Base-by-base conservation (phyloP, 148 eudicot species). In the Chenopodium quinoa region DNA sequence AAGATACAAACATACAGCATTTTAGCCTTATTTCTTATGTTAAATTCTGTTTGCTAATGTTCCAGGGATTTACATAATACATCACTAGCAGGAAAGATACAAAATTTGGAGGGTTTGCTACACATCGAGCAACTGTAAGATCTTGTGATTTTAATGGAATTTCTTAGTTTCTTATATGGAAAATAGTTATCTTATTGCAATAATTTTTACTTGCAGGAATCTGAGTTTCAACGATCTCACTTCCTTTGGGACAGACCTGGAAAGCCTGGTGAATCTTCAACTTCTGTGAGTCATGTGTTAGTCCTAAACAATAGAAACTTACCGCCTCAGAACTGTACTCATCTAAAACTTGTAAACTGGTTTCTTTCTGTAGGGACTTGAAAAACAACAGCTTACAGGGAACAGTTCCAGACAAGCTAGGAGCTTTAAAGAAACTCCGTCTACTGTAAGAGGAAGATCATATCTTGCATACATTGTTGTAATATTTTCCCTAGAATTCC, bases 1-100 rank as follows among this genome's bases (percentile, higher is more conserved):
- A 48, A 7, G 25, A 29, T 46, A 31, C 17, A 34, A n/a, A 48
- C 78, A 60, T 76, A 20, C 20, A 31, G 2, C 54, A 48, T 58
- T 14, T 62, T 9, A 19, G 47, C 20, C 70, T 73, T 47, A 29
- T 34, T 32, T 76, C 48, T 52, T n/a, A 2, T 46, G 17, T 31
- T 40, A 25, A 72, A 77, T 4, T 77, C 69, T 69, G 65, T 17
- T 73, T 47, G 70, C 37, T 25, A 47, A 60, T 79, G 37, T 27
- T 56, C 71, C 84, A 93, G 97, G 82, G 97, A 92, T 84, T 88
- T 93, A 86, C 95, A 90, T 79, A 93, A 93, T 80, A 86, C 93
- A 20, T 92, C 97, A 40, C 88, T 93, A 56, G 64, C 87, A 25
- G 97, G 95, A 82, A 91, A 89, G 89, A 83, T 92, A 85, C 88